Percentiles rank a stretch among this genome's conserved stretches.
Evolutionary conservation across 257 asterid species (phyloP).

Genomic region (Coffea canephora): DNA sequence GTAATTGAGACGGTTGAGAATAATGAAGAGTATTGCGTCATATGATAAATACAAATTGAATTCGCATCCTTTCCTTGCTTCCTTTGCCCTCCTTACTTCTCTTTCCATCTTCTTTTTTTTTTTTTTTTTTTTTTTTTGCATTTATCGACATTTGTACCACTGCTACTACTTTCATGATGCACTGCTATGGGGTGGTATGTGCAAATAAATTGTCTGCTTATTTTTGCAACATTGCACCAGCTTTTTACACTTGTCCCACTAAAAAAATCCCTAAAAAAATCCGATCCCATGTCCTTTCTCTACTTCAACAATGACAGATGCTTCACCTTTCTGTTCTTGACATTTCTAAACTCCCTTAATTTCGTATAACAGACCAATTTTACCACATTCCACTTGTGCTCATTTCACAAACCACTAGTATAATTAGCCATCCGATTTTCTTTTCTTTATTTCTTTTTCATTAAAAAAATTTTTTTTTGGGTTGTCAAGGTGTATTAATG

Average conservation of each 20-base stretch:
- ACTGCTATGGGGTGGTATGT: too few relatives aligned
- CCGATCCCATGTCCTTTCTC: background rate
- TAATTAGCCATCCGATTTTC: background rate
- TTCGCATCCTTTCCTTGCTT: conserved; percentile 24
- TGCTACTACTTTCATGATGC: background rate
- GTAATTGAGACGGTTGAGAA: conserved; percentile 91
- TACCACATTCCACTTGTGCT: too few relatives aligned
- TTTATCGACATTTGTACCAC: background rate
- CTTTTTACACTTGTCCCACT: background rate
- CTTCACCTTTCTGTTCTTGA: too few relatives aligned
- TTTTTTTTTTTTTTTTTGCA: background rate
- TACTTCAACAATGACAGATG: conserved; percentile 6
- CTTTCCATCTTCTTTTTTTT: background rate
- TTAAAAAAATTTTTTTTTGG: too few relatives aligned
- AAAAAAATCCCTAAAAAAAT: too few relatives aligned
- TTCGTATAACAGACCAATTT: too few relatives aligned
- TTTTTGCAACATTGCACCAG: background rate
- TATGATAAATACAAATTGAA: conserved; percentile 72
- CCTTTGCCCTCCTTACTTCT: background rate
- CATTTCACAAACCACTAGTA: too few relatives aligned
- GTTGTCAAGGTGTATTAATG: background rate
- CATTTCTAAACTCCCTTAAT: background rate
- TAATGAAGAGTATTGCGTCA: conserved; percentile 69
- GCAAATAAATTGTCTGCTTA: background rate
- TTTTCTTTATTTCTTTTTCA: too few relatives aligned